Conservation (phyloP, 768 basidiomycete species). For the Hypholoma sublateritium region DNA sequence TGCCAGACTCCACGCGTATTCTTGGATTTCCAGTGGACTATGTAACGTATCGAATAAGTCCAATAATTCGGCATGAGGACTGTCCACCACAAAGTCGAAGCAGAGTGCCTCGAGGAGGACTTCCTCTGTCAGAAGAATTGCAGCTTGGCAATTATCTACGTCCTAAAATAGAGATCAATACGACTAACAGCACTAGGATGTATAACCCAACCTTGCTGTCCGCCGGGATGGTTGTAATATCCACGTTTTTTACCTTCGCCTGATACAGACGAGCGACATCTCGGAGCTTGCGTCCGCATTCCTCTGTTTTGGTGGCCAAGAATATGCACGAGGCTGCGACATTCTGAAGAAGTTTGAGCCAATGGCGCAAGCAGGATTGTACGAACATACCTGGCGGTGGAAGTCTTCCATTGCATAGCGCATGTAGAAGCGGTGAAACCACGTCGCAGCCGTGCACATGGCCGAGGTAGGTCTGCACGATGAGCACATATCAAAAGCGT, state of each 20-base stretch:
- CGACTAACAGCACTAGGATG: conserved; percentile 3
- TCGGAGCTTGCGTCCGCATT: conserved; percentile 83
- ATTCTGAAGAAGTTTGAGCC: conserved; percentile 45
- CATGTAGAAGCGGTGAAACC: conserved; percentile 94
- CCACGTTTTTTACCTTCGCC: conserved; percentile 60
- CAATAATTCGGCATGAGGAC: conserved; percentile 73
- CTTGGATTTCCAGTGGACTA: conserved; percentile 52
- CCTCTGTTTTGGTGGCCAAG: conserved; percentile 89
- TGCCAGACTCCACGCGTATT: conserved; percentile 83
- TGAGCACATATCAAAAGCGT: conserved; percentile 2
- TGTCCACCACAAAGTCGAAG: conserved; percentile 81
- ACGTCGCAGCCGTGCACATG: conserved; percentile 84
- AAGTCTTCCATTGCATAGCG: conserved; percentile 81
- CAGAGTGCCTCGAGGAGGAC: conserved; percentile 78
- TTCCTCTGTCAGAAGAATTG: conserved; percentile 76
- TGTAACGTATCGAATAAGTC: conserved; percentile 65
- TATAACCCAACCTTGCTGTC: conserved; percentile 59
- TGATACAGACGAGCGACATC: conserved; percentile 78
- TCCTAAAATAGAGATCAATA: conserved; percentile 46
- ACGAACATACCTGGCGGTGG: conserved; percentile 64
- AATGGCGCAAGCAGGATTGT: conserved; percentile 8
- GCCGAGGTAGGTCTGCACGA: conserved; percentile 69
- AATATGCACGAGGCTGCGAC: conserved; percentile 87
- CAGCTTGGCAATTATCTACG: conserved; percentile 66
- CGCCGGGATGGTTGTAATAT: conserved; percentile 53